These are phyloP conservation scores for Dipodascus geniculatus DNA, from an alignment of 805 yeast genomes.

Conservation along the genomic window DNA sequence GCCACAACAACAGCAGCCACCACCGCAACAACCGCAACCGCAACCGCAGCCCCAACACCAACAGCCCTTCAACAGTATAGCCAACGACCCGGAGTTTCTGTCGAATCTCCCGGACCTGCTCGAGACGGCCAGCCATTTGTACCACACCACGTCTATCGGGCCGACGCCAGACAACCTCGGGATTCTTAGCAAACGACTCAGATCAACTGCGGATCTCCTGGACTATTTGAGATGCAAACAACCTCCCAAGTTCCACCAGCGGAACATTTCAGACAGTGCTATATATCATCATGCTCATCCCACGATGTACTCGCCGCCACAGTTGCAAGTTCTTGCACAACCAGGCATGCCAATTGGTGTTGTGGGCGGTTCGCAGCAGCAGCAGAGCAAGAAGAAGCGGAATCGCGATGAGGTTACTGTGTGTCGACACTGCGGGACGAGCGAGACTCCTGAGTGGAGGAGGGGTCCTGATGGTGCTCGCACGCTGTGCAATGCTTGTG, in stretches of 20 bases:
- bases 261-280: conserved; percentile 1
- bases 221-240: conserved; percentile 8
- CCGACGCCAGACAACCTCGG: conserved; percentile 12
- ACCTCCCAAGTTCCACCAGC: conserved; percentile 3
- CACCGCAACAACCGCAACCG: conserved; percentile 8
- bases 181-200: conserved; percentile 9
- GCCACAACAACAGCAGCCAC: conserved; percentile 4
- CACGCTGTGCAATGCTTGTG: conserved; percentile 76
- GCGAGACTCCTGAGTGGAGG: conserved; percentile 74
- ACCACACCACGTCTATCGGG: conserved; percentile 9
- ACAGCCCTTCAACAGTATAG: conserved; percentile 3
- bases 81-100: conserved; percentile 1
- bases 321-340: not conserved
- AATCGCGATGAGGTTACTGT: conserved; percentile 12
- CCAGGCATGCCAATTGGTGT: conserved; percentile 1
- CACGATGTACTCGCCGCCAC: not conserved
- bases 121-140: conserved; percentile 14
- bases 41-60: not conserved
- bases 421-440: conserved; percentile 40
- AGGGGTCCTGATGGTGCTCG: conserved; percentile 69
- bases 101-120: conserved; percentile 10
- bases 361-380: conserved; percentile 7
- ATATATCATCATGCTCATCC: conserved; percentile 1
- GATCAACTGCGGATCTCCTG: conserved; percentile 11
- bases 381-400: conserved; percentile 8